These are phyloP conservation scores for Solanum sparsipilum DNA, from an alignment of 257 asterid species.

Conservation along the genomic window DNA sequence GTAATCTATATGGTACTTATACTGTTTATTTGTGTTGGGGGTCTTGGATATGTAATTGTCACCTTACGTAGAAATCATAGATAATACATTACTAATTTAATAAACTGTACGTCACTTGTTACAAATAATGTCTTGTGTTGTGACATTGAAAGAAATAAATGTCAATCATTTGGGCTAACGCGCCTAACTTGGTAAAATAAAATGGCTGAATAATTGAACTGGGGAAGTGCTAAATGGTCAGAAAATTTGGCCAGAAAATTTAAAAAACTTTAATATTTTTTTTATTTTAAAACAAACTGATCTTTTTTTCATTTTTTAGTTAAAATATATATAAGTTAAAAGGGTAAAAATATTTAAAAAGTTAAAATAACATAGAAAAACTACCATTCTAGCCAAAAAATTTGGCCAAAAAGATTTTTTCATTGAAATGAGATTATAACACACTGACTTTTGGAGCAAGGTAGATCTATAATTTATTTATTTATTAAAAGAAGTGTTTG, in stretches of 20 bases:
- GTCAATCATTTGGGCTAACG: not conserved
- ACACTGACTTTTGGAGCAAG: not conserved
- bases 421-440: not conserved
- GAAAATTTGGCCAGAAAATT: too few species aligned
- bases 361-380: too few species aligned
- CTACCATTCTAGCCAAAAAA: too few species aligned
- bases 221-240: too few species aligned
- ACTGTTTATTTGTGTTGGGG: not conserved
- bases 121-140: not conserved
- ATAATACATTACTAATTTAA: not conserved
- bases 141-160: not conserved
- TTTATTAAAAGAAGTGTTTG: not conserved
- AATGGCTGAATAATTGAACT: not conserved
- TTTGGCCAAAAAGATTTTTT: too few species aligned
- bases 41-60: not conserved
- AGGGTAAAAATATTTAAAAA: too few species aligned
- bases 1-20: not conserved
- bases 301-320: too few species aligned
- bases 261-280: too few species aligned
- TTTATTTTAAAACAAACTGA: too few species aligned
- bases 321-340: too few species aligned
- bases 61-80: not conserved
- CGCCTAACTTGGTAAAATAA: accelerated
- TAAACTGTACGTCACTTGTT: not conserved
- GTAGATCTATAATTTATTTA: not conserved